Evolutionary conservation across 1,139 yeast species (phyloP).

Genomic region (Komagataea norvegica): DNA sequence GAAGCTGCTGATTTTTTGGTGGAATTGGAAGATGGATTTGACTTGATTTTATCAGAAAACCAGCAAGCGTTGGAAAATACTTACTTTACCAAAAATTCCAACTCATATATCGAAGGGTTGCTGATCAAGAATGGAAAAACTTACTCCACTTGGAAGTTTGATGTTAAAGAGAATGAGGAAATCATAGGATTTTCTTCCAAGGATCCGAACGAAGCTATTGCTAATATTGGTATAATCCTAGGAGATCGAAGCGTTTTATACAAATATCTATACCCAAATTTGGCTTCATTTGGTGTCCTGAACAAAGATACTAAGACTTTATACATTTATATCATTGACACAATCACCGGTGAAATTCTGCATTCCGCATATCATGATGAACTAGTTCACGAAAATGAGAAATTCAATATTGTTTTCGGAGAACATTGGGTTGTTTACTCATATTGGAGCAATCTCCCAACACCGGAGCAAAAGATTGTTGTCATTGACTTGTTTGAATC

Average conservation of each 20-base stretch:
- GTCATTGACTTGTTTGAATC: slow-evolving; percentile 81
- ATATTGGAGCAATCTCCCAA: slow-evolving; percentile 48
- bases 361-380: slow-evolving; percentile 42
- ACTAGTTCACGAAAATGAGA: slow-evolving; percentile 33
- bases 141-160: slow-evolving; percentile 32
- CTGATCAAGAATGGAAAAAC: slow-evolving; percentile 21
- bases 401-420: slow-evolving; percentile 56
- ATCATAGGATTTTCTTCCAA: slow-evolving; percentile 38
- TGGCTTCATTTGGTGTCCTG: slow-evolving; percentile 51
- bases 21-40: slow-evolving; percentile 24
- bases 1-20: slow-evolving; percentile 23
- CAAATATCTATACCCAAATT: slow-evolving; percentile 76
- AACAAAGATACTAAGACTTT: slow-evolving; percentile 32
- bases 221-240: slow-evolving; percentile 67
- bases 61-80: slow-evolving; percentile 9
- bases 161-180: slow-evolving; percentile 27
- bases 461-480: slow-evolving; percentile 47
- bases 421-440: slow-evolving; percentile 84
- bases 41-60: slow-evolving; percentile 18
- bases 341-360: slow-evolving; percentile 62
- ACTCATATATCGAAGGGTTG: slow-evolving; percentile 26
- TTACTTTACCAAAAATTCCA: slow-evolving; percentile 26
- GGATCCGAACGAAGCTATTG: slow-evolving; percentile 42
- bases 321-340: slow-evolving; percentile 55
- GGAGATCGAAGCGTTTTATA: slow-evolving; percentile 74